Percentiles rank a stretch among this genome's conserved stretches.
phyloP scores from a whole-genome alignment of 2,329 filamentous ascomycete species.

The Aspergillus fructus region DNA sequence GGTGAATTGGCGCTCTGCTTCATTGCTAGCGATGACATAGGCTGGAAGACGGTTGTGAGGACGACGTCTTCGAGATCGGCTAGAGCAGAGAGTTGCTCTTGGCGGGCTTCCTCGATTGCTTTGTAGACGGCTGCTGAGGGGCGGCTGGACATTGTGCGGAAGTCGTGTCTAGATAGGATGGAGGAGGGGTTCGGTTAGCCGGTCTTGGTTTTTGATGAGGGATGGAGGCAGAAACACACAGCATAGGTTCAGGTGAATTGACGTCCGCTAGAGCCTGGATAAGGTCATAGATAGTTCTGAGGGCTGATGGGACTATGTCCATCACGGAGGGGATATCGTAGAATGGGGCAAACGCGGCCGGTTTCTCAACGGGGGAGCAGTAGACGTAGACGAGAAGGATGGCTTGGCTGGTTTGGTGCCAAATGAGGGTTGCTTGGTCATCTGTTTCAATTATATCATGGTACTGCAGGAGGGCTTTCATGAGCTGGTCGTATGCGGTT shows the following conservation, averaged over 20 bases:
- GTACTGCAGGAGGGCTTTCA: conserved; percentile 13
- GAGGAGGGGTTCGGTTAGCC: neutral
- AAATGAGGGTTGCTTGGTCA: conserved; percentile 13
- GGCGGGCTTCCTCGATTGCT: conserved; percentile 2
- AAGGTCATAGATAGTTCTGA: conserved; percentile 11
- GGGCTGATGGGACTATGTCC: conserved; percentile 5
- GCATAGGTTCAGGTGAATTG: neutral
- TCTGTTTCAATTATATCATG: conserved; percentile 13
- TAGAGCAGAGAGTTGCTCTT: conserved; percentile 1
- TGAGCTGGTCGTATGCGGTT: conserved; percentile 2
- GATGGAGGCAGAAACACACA: neutral
- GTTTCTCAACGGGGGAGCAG: conserved; percentile 8
- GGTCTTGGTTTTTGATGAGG: neutral
- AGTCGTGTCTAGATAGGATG: neutral
- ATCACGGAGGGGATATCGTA: conserved; percentile 5
- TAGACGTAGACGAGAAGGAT: conserved; percentile 12
- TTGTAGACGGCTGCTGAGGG: conserved; percentile 9
- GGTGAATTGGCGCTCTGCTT: conserved; percentile 1
- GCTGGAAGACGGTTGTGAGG: conserved; percentile 8
- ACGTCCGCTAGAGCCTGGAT: neutral
- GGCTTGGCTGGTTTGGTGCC: conserved; percentile 6
- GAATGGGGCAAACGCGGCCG: conserved; percentile 8
- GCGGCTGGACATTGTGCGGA: conserved; percentile 1
- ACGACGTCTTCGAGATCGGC: conserved; percentile 1
- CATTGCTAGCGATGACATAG: conserved; percentile 5